Percentiles rank a stretch among this genome's conserved stretches.
Conservation (phyloP, 495 filamentous ascomycete species). For the Cryomyces antarcticus region DNA sequence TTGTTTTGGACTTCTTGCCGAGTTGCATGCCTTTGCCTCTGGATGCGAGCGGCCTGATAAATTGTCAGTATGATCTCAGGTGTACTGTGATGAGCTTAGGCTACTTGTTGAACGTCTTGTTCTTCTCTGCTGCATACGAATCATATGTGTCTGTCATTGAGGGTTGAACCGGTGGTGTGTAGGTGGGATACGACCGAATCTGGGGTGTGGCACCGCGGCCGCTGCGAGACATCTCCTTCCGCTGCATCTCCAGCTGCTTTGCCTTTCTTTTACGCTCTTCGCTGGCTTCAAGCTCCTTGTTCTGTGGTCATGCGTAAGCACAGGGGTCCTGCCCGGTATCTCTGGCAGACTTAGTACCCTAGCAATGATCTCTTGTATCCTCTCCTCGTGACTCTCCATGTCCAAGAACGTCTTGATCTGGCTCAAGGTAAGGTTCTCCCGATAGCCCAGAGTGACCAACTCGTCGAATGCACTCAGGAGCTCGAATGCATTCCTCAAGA, state of each 20-base stretch:
- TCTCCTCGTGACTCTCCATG: constrained; percentile 97
- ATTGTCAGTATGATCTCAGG: neutral
- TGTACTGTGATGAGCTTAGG: neutral
- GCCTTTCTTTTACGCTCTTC: constrained; percentile 96
- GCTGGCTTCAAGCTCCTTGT: constrained; percentile 94
- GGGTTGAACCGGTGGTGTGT: constrained; percentile 50
- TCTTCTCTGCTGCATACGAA: constrained; percentile 89
- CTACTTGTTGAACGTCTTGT: constrained; percentile 30
- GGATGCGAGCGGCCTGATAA: constrained; percentile 35
- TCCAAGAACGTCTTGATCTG: constrained; percentile 98
- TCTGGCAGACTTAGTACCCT: constrained; percentile 30
- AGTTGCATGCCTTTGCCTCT: constrained; percentile 97
- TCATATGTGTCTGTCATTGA: constrained; percentile 67
- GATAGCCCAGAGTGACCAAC: constrained; percentile 79
- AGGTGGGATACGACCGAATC: constrained; percentile 67
- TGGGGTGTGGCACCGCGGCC: constrained; percentile 33
- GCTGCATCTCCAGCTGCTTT: constrained; percentile 94
- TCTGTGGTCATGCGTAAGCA: neutral
- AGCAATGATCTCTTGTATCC: constrained; percentile 93
- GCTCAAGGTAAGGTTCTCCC: constrained; percentile 81
- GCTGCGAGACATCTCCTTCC: constrained; percentile 60
- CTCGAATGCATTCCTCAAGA: constrained; percentile 83
- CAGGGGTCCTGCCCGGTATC: neutral
- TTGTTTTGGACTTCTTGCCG: constrained; percentile 92
- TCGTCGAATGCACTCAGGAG: constrained; percentile 92